Conservation (phyloP, 768 basidiomycete genomes). For the Panus rudis region DNA sequence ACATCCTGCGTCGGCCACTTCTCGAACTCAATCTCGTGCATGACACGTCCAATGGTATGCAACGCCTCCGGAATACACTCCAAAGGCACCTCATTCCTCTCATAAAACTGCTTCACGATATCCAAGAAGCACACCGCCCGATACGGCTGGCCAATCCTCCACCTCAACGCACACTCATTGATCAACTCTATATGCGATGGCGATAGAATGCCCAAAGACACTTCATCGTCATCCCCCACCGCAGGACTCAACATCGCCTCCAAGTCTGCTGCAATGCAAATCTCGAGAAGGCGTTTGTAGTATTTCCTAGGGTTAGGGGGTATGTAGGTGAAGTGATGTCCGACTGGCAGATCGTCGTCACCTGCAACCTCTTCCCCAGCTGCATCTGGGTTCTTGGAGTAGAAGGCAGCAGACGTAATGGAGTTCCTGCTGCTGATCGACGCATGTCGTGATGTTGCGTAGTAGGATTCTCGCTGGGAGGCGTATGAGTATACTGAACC, state of each 20-base stretch:
- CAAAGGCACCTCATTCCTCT: slow-evolving; percentile 84
- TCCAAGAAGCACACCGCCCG: slow-evolving; percentile 78
- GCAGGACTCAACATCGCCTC: slow-evolving; percentile 86
- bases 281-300: slow-evolving; percentile 79
- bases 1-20: slow-evolving; percentile 83
- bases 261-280: slow-evolving; percentile 78
- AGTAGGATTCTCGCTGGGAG: slow-evolving; percentile 18
- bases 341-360: slow-evolving; percentile 66
- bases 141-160: slow-evolving; percentile 81
- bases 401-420: slow-evolving; percentile 24
- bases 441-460: slow-evolving; percentile 32
- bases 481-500: slow-evolving; percentile 46
- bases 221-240: slow-evolving; percentile 93
- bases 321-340: slow-evolving; percentile 82
- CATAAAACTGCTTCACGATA: slow-evolving; percentile 79
- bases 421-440: slow-evolving; percentile 70
- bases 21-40: slow-evolving; percentile 62
- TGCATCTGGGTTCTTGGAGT: slow-evolving; percentile 26
- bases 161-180: slow-evolving; percentile 81
- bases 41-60: slow-evolving; percentile 60
- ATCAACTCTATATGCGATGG: slow-evolving; percentile 72
- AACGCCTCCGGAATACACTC: slow-evolving; percentile 93
- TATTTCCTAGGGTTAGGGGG: slow-evolving; percentile 81
- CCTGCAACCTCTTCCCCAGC: slow-evolving; percentile 38
- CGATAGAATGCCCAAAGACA: slow-evolving; percentile 87